Percentiles rank a stretch among this genome's conserved stretches.
Conservation (phyloP, 257 asterid genomes). For the Asclepias syriaca region DNA sequence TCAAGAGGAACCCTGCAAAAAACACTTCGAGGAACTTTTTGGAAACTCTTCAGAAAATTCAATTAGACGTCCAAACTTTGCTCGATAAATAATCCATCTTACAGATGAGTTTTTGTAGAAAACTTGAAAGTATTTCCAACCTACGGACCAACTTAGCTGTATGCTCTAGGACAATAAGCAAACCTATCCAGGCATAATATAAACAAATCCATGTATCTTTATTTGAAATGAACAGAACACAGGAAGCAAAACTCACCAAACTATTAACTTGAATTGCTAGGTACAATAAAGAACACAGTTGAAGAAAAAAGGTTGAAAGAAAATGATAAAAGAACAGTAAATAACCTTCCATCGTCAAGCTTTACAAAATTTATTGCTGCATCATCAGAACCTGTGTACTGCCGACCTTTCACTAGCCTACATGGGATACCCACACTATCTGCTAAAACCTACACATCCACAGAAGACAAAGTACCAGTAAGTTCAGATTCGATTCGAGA, state of each 20-base stretch:
- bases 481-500: background rate
- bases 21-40: background rate
- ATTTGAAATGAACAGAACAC: slow-evolving; percentile 2
- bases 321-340: slow-evolving; percentile 13
- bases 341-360: slow-evolving; percentile 69
- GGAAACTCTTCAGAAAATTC: background rate
- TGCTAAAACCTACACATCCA: slow-evolving; percentile 76
- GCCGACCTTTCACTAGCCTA: slow-evolving; percentile 83
- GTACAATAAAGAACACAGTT: background rate
- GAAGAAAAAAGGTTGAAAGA: background rate
- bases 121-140: background rate
- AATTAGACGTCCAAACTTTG: background rate
- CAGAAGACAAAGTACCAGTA: slow-evolving; percentile 19
- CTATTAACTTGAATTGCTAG: background rate
- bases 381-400: slow-evolving; percentile 82
- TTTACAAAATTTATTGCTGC: slow-evolving; percentile 88
- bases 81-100: slow-evolving; percentile 8
- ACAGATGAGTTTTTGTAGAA: background rate
- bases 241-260: background rate
- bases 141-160: background rate
- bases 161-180: background rate
- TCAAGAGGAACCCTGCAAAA: background rate
- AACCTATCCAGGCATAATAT: background rate
- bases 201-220: background rate
- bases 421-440: slow-evolving; percentile 79